phyloP scores from a whole-genome alignment of 2,329 filamentous ascomycete genomes.

The Aspergillus carbonarius region DNA sequence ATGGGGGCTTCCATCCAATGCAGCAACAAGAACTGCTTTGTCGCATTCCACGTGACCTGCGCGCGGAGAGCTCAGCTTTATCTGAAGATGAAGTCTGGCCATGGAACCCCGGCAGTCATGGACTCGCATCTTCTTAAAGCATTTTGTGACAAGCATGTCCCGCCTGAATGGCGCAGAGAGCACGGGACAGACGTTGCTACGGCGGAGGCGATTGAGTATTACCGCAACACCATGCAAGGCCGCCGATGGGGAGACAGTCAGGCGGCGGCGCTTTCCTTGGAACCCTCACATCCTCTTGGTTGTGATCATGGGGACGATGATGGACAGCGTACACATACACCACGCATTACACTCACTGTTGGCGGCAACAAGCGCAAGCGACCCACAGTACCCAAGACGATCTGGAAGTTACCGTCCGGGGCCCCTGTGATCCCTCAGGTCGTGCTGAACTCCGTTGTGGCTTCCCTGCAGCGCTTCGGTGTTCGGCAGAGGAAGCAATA shows the following conservation, averaged over 20 bases:
- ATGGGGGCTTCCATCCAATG: constrained; percentile 99
- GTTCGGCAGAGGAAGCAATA: constrained; percentile 87
- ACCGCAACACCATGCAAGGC: constrained; percentile 83
- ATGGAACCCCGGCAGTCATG: constrained; percentile 73
- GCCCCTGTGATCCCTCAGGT: constrained; percentile 90
- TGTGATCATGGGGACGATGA: constrained; percentile 49
- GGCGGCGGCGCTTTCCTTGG: constrained; percentile 74
- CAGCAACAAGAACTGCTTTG: constrained; percentile 94
- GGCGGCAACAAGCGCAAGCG: constrained; percentile 61
- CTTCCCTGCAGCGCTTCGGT: constrained; percentile 78
- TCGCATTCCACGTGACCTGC: constrained; percentile 96
- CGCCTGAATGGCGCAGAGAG: constrained; percentile 81
- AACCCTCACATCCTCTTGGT: constrained; percentile 67
- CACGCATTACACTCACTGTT: constrained; percentile 55
- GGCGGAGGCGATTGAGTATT: constrained; percentile 81
- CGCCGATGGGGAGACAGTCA: constrained; percentile 91
- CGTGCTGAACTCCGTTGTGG: constrained; percentile 82
- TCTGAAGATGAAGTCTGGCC: constrained; percentile 93
- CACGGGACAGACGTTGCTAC: constrained; percentile 80
- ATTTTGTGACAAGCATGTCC: constrained; percentile 93
- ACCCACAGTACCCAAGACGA: constrained; percentile 58
- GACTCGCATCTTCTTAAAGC: constrained; percentile 85
- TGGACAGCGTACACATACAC: constrained; percentile 38
- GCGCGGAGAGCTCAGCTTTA: constrained; percentile 83
- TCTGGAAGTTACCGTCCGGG: constrained; percentile 91